Base-by-base conservation (phyloP, 2,329 filamentous ascomycete genomes). In the Boeremia lycopersici region DNA sequence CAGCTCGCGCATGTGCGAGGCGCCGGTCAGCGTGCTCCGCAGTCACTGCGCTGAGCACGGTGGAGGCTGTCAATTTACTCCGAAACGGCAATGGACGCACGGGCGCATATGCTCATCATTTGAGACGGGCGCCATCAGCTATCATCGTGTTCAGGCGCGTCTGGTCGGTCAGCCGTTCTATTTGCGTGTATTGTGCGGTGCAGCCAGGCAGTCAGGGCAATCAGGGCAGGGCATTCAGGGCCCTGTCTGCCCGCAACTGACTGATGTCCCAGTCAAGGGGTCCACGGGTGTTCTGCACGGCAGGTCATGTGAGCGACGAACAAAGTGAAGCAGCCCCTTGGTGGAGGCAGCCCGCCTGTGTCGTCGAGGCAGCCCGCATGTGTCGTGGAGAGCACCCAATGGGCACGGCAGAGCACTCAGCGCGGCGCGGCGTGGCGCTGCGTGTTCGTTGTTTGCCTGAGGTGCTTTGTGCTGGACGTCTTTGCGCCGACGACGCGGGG, bases 31-130 rank as follows among this genome's bases (percentile, higher is more conserved):
- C 36, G 36, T 53, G 31, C 49, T 53, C 29, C 36, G 42, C 30
- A 48, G 50, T 53, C 50, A 53, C 30, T 31, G 41, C 41, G 40
- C 35, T 48, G 34, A 46, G 35, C 30, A 49, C 30, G 40, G 41
- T 40, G 52, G 46, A 46, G 41, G 46, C 41, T 19, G 31, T 38
- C 49, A 57, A 53, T 60, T 43, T 59, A 57, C 59, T 56, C 29
- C 53, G 54, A 53, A 54, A 53, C 54, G 29, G 53, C 53, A 58
- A 49, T 56, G 36, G 46, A 52, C 48, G 57, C 48, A 51, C 43
- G 49, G 57, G 13, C 42, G 34, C 40, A 10, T 43, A 35, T 28
- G 31, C 15, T 44, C 42, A 52, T 48, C 47, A 52, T 48, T 48
- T 46, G 40, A 39, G 42, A 56, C 48, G 40, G 48, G 33, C n/a